These are phyloP conservation scores for Mycena venus DNA, from an alignment of 768 basidiomycete genomes.

Conservation along the genomic window DNA sequence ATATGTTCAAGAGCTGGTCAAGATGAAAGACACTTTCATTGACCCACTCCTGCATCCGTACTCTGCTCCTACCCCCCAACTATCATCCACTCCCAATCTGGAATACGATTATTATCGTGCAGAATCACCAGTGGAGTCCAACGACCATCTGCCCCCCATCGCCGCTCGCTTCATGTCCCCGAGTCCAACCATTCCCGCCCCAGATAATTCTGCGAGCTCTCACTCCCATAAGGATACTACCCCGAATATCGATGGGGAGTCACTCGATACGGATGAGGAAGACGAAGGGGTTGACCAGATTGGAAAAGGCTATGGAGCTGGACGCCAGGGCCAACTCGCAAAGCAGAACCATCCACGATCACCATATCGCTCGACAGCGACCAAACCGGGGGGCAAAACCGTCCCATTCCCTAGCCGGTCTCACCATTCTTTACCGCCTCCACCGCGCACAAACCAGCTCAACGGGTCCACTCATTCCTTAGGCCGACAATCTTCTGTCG, in stretches of 20 bases:
- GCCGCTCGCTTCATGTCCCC: conserved; percentile 94
- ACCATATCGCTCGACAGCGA: conserved; percentile 72
- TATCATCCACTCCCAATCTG: conserved; percentile 67
- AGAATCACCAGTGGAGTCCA: conserved; percentile 79
- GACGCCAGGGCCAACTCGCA: conserved; percentile 48
- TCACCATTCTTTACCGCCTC: conserved; percentile 82
- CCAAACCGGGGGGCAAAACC: conserved; percentile 55
- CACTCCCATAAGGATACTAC: conserved; percentile 61
- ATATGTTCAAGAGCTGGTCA: conserved; percentile 91
- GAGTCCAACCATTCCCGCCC: conserved; percentile 51
- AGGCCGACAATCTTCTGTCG: conserved; percentile 73
- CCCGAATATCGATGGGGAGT: conserved; percentile 83
- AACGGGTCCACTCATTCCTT: conserved; percentile 81
- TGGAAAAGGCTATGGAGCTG: conserved; percentile 53
- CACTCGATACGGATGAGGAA: conserved; percentile 76
- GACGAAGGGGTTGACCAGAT: conserved; percentile 72
- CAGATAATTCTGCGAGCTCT: conserved; percentile 25
- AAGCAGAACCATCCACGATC: conserved; percentile 83
- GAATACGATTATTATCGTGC: conserved; percentile 81
- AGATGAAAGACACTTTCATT: conserved; percentile 95
- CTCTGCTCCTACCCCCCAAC: conserved; percentile 63
- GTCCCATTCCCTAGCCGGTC: conserved; percentile 87
- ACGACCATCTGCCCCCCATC: conserved; percentile 86
- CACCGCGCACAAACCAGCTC: conserved; percentile 65
- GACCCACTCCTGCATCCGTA: conserved; percentile 91